Evolutionary conservation across 2,329 filamentous ascomycete species (phyloP).

Genomic region (Ophiostoma himal-ulmi): DNA sequence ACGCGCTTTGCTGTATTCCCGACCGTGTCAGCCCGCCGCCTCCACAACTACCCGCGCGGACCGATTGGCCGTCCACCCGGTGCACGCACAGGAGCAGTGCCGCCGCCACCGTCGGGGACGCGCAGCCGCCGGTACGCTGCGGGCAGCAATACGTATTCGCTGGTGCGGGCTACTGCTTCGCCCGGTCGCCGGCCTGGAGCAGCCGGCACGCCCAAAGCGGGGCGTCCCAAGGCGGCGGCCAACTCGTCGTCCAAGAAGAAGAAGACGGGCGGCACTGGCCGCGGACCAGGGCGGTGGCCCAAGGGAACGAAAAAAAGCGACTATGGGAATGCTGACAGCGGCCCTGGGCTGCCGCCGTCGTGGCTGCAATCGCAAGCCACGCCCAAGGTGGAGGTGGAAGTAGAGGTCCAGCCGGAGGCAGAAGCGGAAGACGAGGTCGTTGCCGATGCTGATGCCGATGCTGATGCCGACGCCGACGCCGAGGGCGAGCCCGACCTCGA

Average conservation of each 20-base stretch:
- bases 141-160: neutral
- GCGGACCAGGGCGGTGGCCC: slow-evolving; percentile 60
- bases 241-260: slow-evolving; percentile 42
- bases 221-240: slow-evolving; percentile 37
- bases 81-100: slow-evolving; percentile 32
- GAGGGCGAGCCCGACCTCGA: slow-evolving; percentile 20
- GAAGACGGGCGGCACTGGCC: slow-evolving; percentile 57
- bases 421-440: slow-evolving; percentile 24
- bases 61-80: slow-evolving; percentile 38
- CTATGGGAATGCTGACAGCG: slow-evolving; percentile 61
- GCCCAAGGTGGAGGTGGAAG: neutral
- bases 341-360: slow-evolving; percentile 56
- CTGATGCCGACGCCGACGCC: slow-evolving; percentile 34
- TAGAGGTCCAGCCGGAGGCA: neutral
- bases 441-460: slow-evolving; percentile 30
- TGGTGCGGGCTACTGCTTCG: neutral
- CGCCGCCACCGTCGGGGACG: slow-evolving; percentile 26
- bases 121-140: slow-evolving; percentile 33
- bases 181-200: slow-evolving; percentile 31
- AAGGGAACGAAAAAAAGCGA: slow-evolving; percentile 64
- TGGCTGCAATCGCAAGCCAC: slow-evolving; percentile 33
- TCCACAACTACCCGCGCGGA: slow-evolving; percentile 44
- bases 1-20: slow-evolving; percentile 75
- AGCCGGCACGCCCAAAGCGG: slow-evolving; percentile 32
- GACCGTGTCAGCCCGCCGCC: slow-evolving; percentile 49